phyloP scores from a whole-genome alignment of 257 asterid species.

The Nicotiana benthamiana region DNA sequence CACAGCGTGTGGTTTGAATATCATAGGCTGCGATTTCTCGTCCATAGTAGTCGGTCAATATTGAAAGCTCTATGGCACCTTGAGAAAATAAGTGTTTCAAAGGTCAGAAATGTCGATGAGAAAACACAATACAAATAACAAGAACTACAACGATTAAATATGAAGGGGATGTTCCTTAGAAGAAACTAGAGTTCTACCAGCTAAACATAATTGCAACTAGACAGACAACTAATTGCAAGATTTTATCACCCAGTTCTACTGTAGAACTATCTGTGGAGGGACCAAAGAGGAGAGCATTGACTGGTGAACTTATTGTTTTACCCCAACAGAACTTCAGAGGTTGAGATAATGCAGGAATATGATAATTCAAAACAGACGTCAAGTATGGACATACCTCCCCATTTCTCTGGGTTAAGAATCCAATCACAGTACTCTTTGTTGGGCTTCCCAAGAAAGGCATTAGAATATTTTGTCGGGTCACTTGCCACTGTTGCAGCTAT shows the following conservation, averaged over 20 bases:
- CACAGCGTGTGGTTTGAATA: constrained; percentile 91
- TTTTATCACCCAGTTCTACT: not conserved
- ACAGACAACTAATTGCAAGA: not conserved
- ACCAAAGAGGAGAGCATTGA: not conserved
- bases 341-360: not conserved
- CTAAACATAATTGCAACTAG: not conserved
- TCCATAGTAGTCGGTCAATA: constrained; percentile 64
- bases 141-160: not conserved
- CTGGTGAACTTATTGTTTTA: not conserved
- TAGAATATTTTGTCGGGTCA: constrained; percentile 67
- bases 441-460: constrained; percentile 80
- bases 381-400: constrained; percentile 72
- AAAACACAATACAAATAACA: not conserved
- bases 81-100: constrained; percentile 13
- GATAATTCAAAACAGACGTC: not conserved
- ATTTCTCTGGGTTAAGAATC: constrained; percentile 91
- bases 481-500: constrained; percentile 91
- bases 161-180: not conserved
- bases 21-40: constrained; percentile 96
- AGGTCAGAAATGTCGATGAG: constrained; percentile 6
- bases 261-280: not conserved
- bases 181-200: not conserved
- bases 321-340: not conserved
- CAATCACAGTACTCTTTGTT: constrained; percentile 81
- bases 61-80: constrained; percentile 97